These are phyloP conservation scores for Mollisiaceae sp. DNA, from an alignment of 2,329 filamentous ascomycete genomes.

Conservation along the genomic window DNA sequence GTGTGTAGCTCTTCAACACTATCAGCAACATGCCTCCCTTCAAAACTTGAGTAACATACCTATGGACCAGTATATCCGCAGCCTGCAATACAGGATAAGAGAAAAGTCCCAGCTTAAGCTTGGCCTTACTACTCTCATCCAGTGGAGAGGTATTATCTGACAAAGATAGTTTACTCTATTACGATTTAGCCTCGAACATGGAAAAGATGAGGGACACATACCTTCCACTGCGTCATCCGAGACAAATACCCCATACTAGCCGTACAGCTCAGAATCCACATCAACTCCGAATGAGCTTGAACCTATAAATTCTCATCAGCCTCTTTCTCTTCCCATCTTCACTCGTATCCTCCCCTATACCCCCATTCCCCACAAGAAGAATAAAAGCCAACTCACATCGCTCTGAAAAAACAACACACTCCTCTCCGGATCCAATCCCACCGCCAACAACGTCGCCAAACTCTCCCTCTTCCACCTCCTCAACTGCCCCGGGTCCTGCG, in stretches of 20 bases:
- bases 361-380: background rate
- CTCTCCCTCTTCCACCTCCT: slow-evolving; percentile 72
- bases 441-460: slow-evolving; percentile 79
- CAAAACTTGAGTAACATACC: slow-evolving; percentile 49
- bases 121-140: slow-evolving; percentile 62
- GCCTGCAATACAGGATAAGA: slow-evolving; percentile 96
- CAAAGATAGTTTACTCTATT: slow-evolving; percentile 65
- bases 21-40: background rate
- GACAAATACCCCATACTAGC: slow-evolving; percentile 93
- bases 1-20: slow-evolving; percentile 72
- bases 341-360: no score
- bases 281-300: slow-evolving; percentile 82
- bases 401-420: slow-evolving; percentile 85
- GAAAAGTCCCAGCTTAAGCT: slow-evolving; percentile 86
- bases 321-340: background rate
- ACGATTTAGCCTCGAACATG: slow-evolving; percentile 39
- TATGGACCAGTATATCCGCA: slow-evolving; percentile 88
- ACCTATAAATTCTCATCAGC: slow-evolving; percentile 54
- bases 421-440: slow-evolving; percentile 80
- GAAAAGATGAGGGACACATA: slow-evolving; percentile 43
- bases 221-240: slow-evolving; percentile 99
- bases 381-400: slow-evolving; percentile 51
- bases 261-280: slow-evolving; percentile 95
- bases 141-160: slow-evolving; percentile 62
- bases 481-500: slow-evolving; percentile 67